Base-by-base conservation (phyloP, 1,139 yeast genomes). In the Saccharomyces pastorianus region DNA sequence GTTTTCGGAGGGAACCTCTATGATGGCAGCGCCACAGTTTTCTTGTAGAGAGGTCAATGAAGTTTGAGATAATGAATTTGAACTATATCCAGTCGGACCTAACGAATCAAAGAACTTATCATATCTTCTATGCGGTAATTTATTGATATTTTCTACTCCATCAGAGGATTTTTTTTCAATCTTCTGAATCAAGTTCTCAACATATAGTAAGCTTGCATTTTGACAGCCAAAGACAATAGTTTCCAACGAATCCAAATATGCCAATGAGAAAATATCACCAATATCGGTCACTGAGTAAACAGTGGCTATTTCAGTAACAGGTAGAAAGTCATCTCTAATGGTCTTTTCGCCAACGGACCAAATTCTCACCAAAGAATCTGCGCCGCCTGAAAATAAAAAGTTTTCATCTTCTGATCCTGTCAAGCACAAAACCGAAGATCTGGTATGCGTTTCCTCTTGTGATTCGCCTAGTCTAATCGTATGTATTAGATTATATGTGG, bases 241-340 rank as follows among this genome's bases (percentile, higher is more conserved):
- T 50, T 82, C 78, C 13, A 80, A 68, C 1, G 72, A 62, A 23
- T 81, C 81, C 31, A 85, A 78, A 83, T 95, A 89, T 4, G 83
- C 80, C 34, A 93, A 73, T 4, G 96, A 85, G 67, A 93, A 91
- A 20, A 93, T 85, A 68, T 93, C 99, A 47, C 99, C 99, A 52
- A 93, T 86, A 71, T 93, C 99, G 48, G 87, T 79, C 17, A 85
- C 71, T 0, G 96, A 85, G 68, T 93, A 93, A 9, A 91, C 80
- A 1, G 95, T 85, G 63, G 85, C 83, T 48, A 73, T 77, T 69
- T 72, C 86, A 56, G 66, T 59, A 55, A 73, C 67, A 6, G 60
- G 51, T 11, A 65, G 54, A 1, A 57, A 54, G 13, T 58, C 59
- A 13, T 63, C 65, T 6, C 52, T 52, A 9, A 59, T 56, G 2